Evolutionary conservation across 805 yeast species (phyloP).

Genomic region (Lachancea waltii): DNA sequence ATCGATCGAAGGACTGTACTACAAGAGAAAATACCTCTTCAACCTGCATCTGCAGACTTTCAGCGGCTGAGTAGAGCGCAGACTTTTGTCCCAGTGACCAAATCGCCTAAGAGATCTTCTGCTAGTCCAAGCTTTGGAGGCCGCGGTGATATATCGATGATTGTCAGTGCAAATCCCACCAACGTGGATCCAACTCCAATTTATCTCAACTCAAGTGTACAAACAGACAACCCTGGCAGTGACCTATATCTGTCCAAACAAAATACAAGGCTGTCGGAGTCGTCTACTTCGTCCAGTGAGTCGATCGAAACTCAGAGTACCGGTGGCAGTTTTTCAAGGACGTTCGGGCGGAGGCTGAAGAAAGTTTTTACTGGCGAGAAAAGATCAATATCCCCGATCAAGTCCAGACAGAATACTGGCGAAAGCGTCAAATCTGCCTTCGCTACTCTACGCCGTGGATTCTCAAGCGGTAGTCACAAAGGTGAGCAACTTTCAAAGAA

Average conservation of each 20-base stretch:
- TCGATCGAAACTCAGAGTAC: conserved; percentile 13
- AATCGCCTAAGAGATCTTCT: conserved; percentile 1
- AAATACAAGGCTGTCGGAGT: conserved; percentile 1
- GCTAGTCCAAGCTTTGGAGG: conserved; percentile 5
- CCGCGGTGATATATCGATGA: conserved; percentile 9
- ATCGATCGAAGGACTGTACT: conserved; percentile 1
- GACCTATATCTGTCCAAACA: no score
- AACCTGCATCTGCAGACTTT: neutral
- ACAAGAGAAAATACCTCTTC: neutral
- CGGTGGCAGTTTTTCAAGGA: conserved; percentile 19
- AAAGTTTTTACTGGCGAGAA: conserved; percentile 20
- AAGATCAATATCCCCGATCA: conserved; percentile 17
- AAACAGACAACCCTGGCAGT: conserved; percentile 3
- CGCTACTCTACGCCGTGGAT: conserved; percentile 12
- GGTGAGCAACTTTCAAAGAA: conserved; percentile 4
- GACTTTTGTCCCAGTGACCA: neutral
- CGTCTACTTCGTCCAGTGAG: conserved; percentile 6
- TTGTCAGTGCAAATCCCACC: conserved; percentile 7
- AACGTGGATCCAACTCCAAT: conserved; percentile 3
- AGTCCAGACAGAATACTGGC: conserved; percentile 25
- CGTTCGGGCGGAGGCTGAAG: conserved; percentile 16
- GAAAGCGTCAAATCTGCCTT: conserved; percentile 21
- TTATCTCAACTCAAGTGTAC: conserved; percentile 11
- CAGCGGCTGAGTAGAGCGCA: neutral
- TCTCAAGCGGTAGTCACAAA: conserved; percentile 14